Evolutionary conservation across 2,329 filamentous ascomycete species (phyloP).

Genomic region (Neonectria sp.): DNA sequence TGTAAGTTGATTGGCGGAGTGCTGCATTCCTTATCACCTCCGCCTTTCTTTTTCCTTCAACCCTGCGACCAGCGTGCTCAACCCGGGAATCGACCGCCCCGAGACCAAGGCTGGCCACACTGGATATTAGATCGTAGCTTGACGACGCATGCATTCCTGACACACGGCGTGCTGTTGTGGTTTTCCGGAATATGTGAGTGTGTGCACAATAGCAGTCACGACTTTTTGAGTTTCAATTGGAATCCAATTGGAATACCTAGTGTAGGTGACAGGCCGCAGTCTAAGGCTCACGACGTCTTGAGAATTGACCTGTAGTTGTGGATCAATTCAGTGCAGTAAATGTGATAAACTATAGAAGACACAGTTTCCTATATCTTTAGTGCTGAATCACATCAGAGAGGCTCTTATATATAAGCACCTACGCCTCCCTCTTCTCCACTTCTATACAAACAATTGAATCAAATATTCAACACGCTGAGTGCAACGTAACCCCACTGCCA

Average conservation of each 20-base stretch:
- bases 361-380: background rate
- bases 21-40: conserved; percentile 32
- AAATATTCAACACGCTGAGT: background rate
- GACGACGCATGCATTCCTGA: conserved; percentile 13
- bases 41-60: conserved; percentile 24
- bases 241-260: background rate
- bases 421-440: background rate
- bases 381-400: background rate
- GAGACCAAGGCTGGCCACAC: conserved; percentile 2
- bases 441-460: background rate
- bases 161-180: background rate
- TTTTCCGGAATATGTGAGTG: background rate
- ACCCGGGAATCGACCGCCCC: too few species aligned
- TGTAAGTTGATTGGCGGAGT: conserved; percentile 50
- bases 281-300: background rate
- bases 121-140: conserved; percentile 12
- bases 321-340: background rate
- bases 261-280: background rate
- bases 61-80: conserved; percentile 1
- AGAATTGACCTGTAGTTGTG: background rate
- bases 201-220: background rate
- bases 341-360: background rate
- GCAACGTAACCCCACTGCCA: background rate
- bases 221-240: background rate
- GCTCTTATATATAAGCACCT: background rate